A percentile compares a stretch with the other conserved stretches of the same genome.
Evolutionary conservation across 2,329 filamentous ascomycete species (phyloP).

Genomic region (Fusarium odoratissimum): DNA sequence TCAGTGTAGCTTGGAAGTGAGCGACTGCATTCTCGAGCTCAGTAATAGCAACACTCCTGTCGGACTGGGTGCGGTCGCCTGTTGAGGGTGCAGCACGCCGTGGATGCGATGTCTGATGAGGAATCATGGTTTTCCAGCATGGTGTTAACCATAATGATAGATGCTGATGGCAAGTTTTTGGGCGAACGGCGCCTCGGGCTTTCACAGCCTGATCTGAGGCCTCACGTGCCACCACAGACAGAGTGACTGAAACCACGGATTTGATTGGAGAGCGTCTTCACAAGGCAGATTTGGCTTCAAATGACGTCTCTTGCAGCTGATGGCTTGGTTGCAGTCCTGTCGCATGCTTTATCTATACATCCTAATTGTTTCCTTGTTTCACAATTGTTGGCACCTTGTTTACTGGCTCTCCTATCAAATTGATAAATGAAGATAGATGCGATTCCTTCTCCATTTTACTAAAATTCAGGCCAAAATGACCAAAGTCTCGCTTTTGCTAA

Average conservation of each 20-base stretch:
- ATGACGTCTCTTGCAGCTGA: neutral
- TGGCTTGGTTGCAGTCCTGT: neutral
- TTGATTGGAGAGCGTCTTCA: neutral
- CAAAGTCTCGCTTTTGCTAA: fast-evolving
- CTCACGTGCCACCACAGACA: neutral
- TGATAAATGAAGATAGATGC: neutral
- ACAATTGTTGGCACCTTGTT: too few species aligned
- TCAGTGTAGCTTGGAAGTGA: conserved; percentile 17
- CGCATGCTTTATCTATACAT: neutral
- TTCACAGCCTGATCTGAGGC: neutral
- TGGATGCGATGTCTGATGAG: neutral
- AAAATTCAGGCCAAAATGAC: neutral
- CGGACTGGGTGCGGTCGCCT: neutral
- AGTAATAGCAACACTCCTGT: neutral
- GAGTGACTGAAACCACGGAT: neutral
- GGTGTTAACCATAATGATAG: neutral
- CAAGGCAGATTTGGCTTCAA: neutral
- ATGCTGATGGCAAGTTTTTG: neutral
- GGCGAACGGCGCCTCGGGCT: neutral
- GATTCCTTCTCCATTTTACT: neutral
- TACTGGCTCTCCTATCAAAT: too few species aligned
- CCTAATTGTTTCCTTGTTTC: too few species aligned
- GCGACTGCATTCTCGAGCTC: neutral
- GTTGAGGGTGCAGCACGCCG: neutral
- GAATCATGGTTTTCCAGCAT: neutral